phyloP scores from a whole-genome alignment of 1,139 yeast genomes.

The Yamadazyma mexicana region DNA sequence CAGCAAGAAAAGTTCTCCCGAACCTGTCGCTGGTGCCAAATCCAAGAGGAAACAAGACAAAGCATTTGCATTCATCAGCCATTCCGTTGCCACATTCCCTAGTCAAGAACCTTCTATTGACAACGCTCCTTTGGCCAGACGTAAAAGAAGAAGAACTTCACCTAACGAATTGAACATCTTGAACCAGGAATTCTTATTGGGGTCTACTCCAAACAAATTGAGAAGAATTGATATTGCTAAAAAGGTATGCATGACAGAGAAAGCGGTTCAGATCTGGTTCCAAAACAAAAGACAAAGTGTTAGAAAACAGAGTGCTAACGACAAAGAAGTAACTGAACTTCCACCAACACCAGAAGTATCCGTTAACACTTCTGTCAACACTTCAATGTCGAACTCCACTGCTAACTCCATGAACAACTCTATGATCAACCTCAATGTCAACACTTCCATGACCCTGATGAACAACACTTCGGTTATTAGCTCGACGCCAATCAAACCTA shows the following conservation, averaged over 20 bases:
- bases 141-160: constrained; percentile 93
- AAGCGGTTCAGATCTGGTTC: constrained; percentile 97
- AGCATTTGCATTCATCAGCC: constrained; percentile 86
- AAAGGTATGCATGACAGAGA: constrained; percentile 88
- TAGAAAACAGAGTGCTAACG: constrained; percentile 50
- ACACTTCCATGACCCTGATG: constrained; percentile 15
- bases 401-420: constrained; percentile 9
- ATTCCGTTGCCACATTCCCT: constrained; percentile 85
- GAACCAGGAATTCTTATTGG: constrained; percentile 72
- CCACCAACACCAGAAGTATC: constrained; percentile 36
- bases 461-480: constrained; percentile 18
- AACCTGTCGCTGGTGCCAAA: neutral
- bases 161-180: constrained; percentile 80
- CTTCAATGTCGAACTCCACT: constrained; percentile 10
- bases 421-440: constrained; percentile 12
- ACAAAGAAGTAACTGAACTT: constrained; percentile 45
- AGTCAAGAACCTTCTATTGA: constrained; percentile 83
- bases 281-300: constrained; percentile 90
- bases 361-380: constrained; percentile 8
- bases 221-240: constrained; percentile 75
- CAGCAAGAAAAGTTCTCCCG: neutral
- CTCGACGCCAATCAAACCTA: constrained; percentile 24
- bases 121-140: constrained; percentile 85
- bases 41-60: constrained; percentile 21
- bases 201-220: constrained; percentile 78